Base-by-base conservation (phyloP, 2,329 filamentous ascomycete species). In the Aspergillus sojae region DNA sequence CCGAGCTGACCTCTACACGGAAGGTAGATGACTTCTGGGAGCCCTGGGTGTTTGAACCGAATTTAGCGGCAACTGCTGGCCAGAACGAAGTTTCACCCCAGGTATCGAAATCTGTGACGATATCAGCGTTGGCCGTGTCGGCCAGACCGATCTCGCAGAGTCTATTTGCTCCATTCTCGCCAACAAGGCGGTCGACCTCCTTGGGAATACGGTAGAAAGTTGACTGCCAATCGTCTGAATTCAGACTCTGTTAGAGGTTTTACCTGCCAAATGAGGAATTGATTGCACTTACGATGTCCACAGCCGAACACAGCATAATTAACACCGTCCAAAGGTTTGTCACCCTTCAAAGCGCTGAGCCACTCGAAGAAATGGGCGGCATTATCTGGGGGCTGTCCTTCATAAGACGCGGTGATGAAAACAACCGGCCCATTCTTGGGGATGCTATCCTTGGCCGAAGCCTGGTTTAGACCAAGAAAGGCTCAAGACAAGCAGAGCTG, bases 321-420 rank as follows among this genome's bases (percentile, higher is more conserved):
- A 0, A 89, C 84, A 6, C 82, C 84, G 9, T 85, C 78, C 28
- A 91, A 73, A 4, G 52, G 52, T 57, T 84, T 80, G 4, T 83
- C 78, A 3, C 78, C 82, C 61, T 84, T 79, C 14, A 85, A 77
- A 14, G 71, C 79, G 67, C 88, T 81, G 6, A 93, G 75, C 91
- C 91, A 93, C n/a, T 83, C 79, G 28, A 89, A 84, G 69, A 93
- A 93, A 56, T 86, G 83, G 0, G 80, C 83, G 0, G 90, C 91
- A 65, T 94, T 93, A 64, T 92, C 89, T 0, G 90, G 86, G 0
- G 91, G 89, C 61, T 91, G 83, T 0, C 91, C 91, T 70, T 94
- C 91, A 69, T 93, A 94, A 1, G 87, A 89, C 0, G 91, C 85
- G 0, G 88, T 88, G 66, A 94, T 83, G 57, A 93, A 83, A 28